Percentiles rank a stretch among this genome's conserved stretches.
Conservation (phyloP, 257 asterid species). For the Salvia hispanica region DNA sequence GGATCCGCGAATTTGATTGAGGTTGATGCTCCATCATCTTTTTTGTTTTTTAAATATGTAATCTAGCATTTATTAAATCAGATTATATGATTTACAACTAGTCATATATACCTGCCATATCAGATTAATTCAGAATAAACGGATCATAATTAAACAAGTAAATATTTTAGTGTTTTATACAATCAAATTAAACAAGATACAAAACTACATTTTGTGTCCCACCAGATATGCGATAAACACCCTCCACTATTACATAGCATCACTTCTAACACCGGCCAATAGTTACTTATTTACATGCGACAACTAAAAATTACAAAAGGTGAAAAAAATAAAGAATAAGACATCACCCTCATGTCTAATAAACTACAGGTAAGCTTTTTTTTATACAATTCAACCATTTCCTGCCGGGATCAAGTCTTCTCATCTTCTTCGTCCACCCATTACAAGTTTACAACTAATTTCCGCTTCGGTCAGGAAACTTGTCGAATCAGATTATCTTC, state of each 20-base stretch:
- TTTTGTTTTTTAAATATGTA: too few relatives aligned
- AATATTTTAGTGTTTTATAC: not conserved
- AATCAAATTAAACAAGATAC: slow-evolving; percentile 19
- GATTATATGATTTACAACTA: too few relatives aligned
- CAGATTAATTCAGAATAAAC: too few relatives aligned
- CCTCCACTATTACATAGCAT: not conserved
- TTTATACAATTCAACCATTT: slow-evolving; percentile 33
- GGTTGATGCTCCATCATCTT: too few relatives aligned
- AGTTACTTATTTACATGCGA: slow-evolving; percentile 41
- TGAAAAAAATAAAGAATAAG: not conserved
- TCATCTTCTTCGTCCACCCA: slow-evolving; percentile 31
- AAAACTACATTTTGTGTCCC: not conserved
- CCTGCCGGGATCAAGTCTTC: slow-evolving; percentile 21
- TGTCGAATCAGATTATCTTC: slow-evolving; percentile 15
- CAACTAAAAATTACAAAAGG: slow-evolving; percentile 16
- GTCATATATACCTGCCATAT: too few relatives aligned
- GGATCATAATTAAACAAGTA: too few relatives aligned
- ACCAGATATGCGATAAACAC: not conserved
- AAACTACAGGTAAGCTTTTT: slow-evolving; percentile 15
- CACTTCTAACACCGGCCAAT: slow-evolving; percentile 7
- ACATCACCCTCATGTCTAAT: not conserved
- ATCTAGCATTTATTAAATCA: too few relatives aligned
- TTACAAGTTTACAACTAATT: slow-evolving; percentile 23
- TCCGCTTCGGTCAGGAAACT: slow-evolving; percentile 30
- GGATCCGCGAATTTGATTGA: too few relatives aligned